These are phyloP conservation scores for Cubamyces lactineus DNA, from an alignment of 768 basidiomycete species.

Conservation along the genomic window DNA sequence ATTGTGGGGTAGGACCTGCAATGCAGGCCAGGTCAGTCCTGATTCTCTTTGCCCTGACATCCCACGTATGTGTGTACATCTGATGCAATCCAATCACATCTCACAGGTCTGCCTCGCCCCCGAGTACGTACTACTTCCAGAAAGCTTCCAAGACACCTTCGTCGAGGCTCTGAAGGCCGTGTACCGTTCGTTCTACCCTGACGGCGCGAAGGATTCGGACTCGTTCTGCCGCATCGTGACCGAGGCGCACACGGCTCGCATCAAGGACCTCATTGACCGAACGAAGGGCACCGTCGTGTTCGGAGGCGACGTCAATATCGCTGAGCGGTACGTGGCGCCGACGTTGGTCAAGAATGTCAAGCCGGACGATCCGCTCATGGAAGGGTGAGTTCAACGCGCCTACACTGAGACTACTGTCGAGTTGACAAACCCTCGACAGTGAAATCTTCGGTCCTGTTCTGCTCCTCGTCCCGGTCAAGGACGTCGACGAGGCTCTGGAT, in stretches of 20 bases:
- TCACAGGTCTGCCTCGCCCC: constrained; percentile 66
- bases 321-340: constrained; percentile 64
- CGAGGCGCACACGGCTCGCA: constrained; percentile 53
- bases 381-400: constrained; percentile 52
- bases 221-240: constrained; percentile 57
- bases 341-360: constrained; percentile 70
- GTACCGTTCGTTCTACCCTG: constrained; percentile 57
- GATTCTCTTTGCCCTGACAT: too few species aligned
- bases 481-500: constrained; percentile 70
- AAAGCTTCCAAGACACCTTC: constrained; percentile 41
- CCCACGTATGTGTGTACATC: too few species aligned
- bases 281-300: constrained; percentile 67
- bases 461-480: constrained; percentile 69
- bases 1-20: constrained; percentile 76
- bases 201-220: constrained; percentile 41
- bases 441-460: constrained; percentile 87
- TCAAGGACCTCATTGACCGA: constrained; percentile 60
- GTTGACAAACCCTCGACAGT: constrained; percentile 39
- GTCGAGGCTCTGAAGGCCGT: constrained; percentile 46
- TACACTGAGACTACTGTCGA: neutral
- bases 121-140: constrained; percentile 52
- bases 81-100: neutral
- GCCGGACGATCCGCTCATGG: constrained; percentile 72
- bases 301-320: constrained; percentile 64
- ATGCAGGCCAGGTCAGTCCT: constrained; percentile 56